Base-by-base conservation (phyloP, 73 alveolate genomes). In the Symbiodinium natans region DNA sequence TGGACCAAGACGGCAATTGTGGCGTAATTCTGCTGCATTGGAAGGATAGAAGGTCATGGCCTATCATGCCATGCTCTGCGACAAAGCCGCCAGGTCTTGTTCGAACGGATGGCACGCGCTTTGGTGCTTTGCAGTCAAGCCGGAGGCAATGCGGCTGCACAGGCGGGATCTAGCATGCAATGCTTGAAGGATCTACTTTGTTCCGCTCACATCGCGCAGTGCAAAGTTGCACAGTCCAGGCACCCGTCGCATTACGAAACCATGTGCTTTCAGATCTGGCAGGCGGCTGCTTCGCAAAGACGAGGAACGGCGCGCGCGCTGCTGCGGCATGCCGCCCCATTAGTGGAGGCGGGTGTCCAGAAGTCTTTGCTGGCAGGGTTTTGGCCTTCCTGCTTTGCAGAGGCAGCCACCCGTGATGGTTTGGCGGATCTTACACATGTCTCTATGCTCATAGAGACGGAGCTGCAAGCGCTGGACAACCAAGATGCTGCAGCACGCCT, bases 31-130 rank as follows among this genome's bases (percentile, higher is more conserved):
- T 23, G 38, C 36, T 63, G 36, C 31, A 6, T 63, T 63, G 71
- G 80, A 23, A 63, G 80, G 9, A 52, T 0, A 15, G 59, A 29
- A 29, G n/a, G n/a, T n/a, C n/a, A n/a, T n/a, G n/a, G n/a, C 13
- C 13, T 46, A 46, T 13, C 6, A 9, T 46, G 59, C 59, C 59
- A 9, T 46, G 6, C 59, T 9, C 80, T 25, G 38, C 80, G 9
- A 10, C 19, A 9, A 31, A 63, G 80, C 17, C 80, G 80, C 80
- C 29, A 63, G 80, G 80, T 63, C 38, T 75, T 90, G 77, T 90
- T 63, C 80, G 97, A 90, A 85, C 97, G 97, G 89, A 90, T 90
- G 97, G 97, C 97, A 0, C 97, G 97, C 46, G 97, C 97, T 7
- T 25, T 90, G 88, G 97, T 90, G 38, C 77, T 90, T 6, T 90